phyloP scores from a whole-genome alignment of 768 basidiomycete genomes.

The Lepiota subincarnata region DNA sequence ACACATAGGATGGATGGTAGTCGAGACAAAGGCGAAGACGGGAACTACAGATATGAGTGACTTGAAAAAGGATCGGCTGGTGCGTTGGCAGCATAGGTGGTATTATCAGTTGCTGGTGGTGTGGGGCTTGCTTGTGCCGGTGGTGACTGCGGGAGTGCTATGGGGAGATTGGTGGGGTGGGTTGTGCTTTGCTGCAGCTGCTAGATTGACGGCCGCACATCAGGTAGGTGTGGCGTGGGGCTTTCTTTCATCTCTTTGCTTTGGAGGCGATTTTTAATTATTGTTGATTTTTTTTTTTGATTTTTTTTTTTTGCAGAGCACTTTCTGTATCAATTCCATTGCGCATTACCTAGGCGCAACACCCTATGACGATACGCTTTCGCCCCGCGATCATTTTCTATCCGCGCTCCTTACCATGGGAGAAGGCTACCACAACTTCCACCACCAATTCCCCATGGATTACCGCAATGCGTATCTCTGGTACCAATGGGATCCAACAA shows the following conservation, averaged over 20 bases:
- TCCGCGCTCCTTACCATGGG: constrained; percentile 84
- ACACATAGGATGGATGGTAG: constrained; percentile 82
- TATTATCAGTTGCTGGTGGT: constrained; percentile 60
- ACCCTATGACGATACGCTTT: constrained; percentile 77
- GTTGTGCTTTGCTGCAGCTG: constrained; percentile 68
- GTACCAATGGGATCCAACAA: constrained; percentile 92
- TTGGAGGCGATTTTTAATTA: constrained; percentile 4
- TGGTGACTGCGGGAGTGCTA: constrained; percentile 60
- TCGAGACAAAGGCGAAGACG: constrained; percentile 68
- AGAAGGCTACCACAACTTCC: constrained; percentile 89
- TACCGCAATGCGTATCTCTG: constrained; percentile 74
- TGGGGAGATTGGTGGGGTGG: constrained; percentile 80
- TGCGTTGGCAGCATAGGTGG: constrained; percentile 75
- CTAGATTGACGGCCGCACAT: constrained; percentile 72
- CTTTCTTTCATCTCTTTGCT: constrained; percentile 9
- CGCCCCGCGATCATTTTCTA: constrained; percentile 73
- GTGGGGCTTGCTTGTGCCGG: constrained; percentile 72
- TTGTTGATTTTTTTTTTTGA: background rate
- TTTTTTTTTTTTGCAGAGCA: constrained; percentile 45
- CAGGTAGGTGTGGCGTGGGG: constrained; percentile 65
- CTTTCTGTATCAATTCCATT: constrained; percentile 86
- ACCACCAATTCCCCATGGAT: constrained; percentile 89
- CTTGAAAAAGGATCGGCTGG: constrained; percentile 60
- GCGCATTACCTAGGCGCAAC: constrained; percentile 81
- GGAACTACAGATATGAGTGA: constrained; percentile 73